These are phyloP conservation scores for Persicaria tinctoria DNA, from an alignment of 148 eudicot species.

Conservation along the genomic window DNA sequence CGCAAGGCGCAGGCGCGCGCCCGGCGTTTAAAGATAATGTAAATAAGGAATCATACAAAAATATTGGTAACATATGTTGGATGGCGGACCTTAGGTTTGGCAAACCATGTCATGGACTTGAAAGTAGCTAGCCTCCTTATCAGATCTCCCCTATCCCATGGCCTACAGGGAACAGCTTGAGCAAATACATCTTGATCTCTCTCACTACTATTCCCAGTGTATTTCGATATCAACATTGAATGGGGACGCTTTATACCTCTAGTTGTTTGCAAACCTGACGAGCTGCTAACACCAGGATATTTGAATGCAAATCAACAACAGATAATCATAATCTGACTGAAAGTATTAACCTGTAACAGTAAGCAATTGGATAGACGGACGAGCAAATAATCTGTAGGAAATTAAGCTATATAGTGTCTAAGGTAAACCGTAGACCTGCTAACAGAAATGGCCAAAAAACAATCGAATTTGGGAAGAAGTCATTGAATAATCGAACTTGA, in stretches of 20 bases:
- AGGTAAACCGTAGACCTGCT: too few species aligned
- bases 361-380: neutral
- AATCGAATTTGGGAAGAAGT: too few species aligned
- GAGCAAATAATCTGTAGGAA: neutral
- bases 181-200: constrained; percentile 27
- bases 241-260: constrained; percentile 56
- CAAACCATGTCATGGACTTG: constrained; percentile 99
- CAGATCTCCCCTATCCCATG: constrained; percentile 89
- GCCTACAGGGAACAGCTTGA: constrained; percentile 59
- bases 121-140: constrained; percentile 75
- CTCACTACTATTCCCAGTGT: constrained; percentile 28
- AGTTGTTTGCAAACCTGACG: constrained; percentile 25
- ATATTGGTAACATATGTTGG: constrained; percentile 1
- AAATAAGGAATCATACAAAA: neutral
- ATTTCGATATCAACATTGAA: constrained; percentile 24
- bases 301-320: neutral
- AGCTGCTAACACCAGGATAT: constrained; percentile 15
- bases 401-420: neutral
- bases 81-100: constrained; percentile 82
- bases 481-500: neutral
- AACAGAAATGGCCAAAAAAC: too few species aligned
- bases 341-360: neutral
- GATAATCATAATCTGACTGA: neutral
- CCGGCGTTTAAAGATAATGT: neutral
- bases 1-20: too few species aligned